A percentile compares a stretch with the other conserved stretches of the same genome.
Conservation (phyloP, 495 filamentous ascomycete species). For the Penicillium argentinense region DNA sequence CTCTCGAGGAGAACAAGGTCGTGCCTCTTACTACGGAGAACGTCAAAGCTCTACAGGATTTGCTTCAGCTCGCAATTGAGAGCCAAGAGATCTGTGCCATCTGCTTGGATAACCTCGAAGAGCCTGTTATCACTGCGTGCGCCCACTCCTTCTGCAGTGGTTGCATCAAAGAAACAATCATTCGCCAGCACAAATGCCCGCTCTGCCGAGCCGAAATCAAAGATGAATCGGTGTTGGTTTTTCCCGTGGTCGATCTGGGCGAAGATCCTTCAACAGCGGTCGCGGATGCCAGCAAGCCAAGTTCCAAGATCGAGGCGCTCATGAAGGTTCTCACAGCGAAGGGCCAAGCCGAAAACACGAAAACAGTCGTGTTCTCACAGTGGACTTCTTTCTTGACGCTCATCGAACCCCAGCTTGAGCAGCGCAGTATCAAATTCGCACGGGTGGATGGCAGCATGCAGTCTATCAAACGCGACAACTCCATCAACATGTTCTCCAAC, state of each 20-base stretch:
- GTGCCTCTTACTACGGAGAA: slow-evolving; percentile 77
- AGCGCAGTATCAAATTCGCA: slow-evolving; percentile 60
- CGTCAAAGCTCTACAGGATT: slow-evolving; percentile 66
- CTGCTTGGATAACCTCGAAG: slow-evolving; percentile 71
- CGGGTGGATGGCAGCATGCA: slow-evolving; percentile 86
- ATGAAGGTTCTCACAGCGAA: slow-evolving; percentile 75
- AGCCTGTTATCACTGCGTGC: slow-evolving; percentile 85
- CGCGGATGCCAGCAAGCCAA: slow-evolving; percentile 63
- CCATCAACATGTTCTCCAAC: slow-evolving; percentile 62
- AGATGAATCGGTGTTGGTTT: slow-evolving; percentile 59
- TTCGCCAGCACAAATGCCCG: slow-evolving; percentile 79
- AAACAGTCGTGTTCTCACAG: slow-evolving; percentile 89
- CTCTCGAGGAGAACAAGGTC: slow-evolving; percentile 64
- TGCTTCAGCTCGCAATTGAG: slow-evolving; percentile 77
- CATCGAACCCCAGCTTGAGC: slow-evolving; percentile 67
- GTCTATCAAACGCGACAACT: slow-evolving; percentile 63
- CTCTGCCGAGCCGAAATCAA: slow-evolving; percentile 78
- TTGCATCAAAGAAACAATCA: slow-evolving; percentile 79
- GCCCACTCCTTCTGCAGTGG: slow-evolving; percentile 76
- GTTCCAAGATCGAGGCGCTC: slow-evolving; percentile 82
- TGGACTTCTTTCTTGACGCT: slow-evolving; percentile 90
- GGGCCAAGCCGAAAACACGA: slow-evolving; percentile 64
- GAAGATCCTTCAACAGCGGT: slow-evolving; percentile 47
- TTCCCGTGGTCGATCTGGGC: slow-evolving; percentile 55
- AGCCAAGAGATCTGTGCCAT: slow-evolving; percentile 82